Percentiles rank a stretch among this genome's conserved stretches.
These are phyloP conservation scores for Cantharellus anzutake DNA, from an alignment of 768 basidiomycete species.

Conservation along the genomic window DNA sequence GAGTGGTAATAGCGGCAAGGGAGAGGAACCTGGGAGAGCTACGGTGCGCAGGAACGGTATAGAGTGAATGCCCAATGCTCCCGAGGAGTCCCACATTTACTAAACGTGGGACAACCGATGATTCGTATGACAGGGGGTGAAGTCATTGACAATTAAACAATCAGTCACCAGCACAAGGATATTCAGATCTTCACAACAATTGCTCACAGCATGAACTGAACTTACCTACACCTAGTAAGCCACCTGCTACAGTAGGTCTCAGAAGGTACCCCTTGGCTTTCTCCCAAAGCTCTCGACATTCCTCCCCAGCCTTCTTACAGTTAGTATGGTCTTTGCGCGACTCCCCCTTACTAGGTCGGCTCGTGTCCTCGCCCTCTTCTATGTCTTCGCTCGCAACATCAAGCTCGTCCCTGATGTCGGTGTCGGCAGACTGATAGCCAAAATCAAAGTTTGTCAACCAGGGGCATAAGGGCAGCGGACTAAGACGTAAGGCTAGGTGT, in stretches of 20 bases:
- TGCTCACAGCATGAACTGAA: too few species aligned
- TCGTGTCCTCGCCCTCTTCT: background rate
- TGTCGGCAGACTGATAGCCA: background rate
- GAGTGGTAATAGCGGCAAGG: slow-evolving; percentile 31
- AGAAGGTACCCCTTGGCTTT: slow-evolving; percentile 34
- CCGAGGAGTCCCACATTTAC: slow-evolving; percentile 57
- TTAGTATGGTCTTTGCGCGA: slow-evolving; percentile 16
- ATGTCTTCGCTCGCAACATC: too few species aligned
- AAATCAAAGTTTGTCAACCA: too few species aligned
- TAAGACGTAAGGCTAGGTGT: too few species aligned
- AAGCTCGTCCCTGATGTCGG: slow-evolving; percentile 1
- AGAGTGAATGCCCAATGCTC: slow-evolving; percentile 41
- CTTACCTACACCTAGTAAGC: slow-evolving; percentile 48
- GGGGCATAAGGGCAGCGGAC: too few species aligned
- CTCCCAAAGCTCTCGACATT: slow-evolving; percentile 34
- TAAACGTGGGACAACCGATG: slow-evolving; percentile 12
- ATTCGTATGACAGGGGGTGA: background rate
- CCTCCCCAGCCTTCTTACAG: slow-evolving; percentile 27
- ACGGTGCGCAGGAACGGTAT: slow-evolving; percentile 39
- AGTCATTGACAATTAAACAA: too few species aligned
- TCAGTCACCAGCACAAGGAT: too few species aligned
- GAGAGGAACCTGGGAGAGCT: slow-evolving; percentile 35
- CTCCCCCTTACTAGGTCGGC: background rate
- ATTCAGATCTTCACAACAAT: too few species aligned
- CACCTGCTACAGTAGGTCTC: slow-evolving; percentile 50